A percentile compares a stretch with the other conserved stretches of the same genome.
These are phyloP conservation scores for Russula virescens DNA, from an alignment of 768 basidiomycete species.

Conservation along the genomic window DNA sequence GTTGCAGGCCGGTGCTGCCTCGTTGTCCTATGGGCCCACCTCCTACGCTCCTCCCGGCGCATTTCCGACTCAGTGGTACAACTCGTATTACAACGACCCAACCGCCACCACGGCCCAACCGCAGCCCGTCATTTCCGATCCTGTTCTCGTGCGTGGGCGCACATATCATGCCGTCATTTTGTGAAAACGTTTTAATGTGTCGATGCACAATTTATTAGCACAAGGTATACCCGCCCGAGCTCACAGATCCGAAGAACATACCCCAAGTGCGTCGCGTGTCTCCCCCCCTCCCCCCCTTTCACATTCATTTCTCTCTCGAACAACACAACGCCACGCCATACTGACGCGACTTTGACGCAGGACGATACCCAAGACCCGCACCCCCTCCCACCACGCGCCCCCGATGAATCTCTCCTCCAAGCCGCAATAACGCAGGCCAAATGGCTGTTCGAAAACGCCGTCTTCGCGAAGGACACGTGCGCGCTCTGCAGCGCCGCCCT, in stretches of 20 bases:
- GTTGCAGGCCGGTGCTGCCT: neutral
- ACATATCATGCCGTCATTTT: neutral
- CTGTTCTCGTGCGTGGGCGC: slow-evolving; percentile 44
- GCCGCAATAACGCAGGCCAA: slow-evolving; percentile 52
- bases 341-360: slow-evolving; percentile 27
- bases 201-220: slow-evolving; percentile 36
- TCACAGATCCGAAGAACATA: slow-evolving; percentile 59
- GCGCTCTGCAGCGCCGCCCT: slow-evolving; percentile 55
- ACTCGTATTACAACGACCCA: slow-evolving; percentile 65
- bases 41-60: slow-evolving; percentile 54
- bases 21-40: slow-evolving; percentile 32
- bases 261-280: slow-evolving; percentile 44
- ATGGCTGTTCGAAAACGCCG: slow-evolving; percentile 49
- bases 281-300: too few species aligned
- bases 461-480: slow-evolving; percentile 50
- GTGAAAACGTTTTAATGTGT: neutral
- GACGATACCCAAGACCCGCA: slow-evolving; percentile 59
- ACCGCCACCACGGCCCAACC: slow-evolving; percentile 67
- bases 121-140: slow-evolving; percentile 73
- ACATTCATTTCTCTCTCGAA: too few species aligned
- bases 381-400: slow-evolving; percentile 54
- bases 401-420: slow-evolving; percentile 40
- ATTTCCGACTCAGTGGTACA: slow-evolving; percentile 61
- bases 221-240: slow-evolving; percentile 48
- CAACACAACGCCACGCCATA: neutral